These are phyloP conservation scores for Coemansia javaensis DNA, from an alignment of 192 early-diverging fungal genomes.

Conservation along the genomic window DNA sequence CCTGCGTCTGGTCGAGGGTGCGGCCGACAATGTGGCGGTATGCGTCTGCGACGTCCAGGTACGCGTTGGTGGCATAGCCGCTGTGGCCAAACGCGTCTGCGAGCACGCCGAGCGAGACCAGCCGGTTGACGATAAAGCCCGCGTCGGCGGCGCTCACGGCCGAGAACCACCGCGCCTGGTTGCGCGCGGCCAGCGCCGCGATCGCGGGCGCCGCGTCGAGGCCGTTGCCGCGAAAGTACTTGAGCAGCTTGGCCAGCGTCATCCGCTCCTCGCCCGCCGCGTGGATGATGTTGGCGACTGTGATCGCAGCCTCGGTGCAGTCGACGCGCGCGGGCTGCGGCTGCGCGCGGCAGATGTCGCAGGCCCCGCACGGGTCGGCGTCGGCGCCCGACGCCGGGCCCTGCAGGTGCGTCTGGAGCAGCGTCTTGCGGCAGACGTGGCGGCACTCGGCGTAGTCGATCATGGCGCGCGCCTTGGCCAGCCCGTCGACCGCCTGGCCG, in stretches of 20 bases:
- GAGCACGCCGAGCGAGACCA: constrained; percentile 52
- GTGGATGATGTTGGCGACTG: constrained; percentile 17
- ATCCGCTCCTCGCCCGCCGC: constrained; percentile 25
- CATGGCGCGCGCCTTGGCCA: constrained; percentile 58
- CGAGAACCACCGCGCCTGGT: constrained; percentile 6
- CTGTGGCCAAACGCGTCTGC: constrained; percentile 61
- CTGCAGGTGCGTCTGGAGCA: constrained; percentile 58
- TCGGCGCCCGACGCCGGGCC: constrained; percentile 1
- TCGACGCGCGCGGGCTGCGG: constrained; percentile 39
- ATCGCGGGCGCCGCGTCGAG: constrained; percentile 18
- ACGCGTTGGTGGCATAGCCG: constrained; percentile 58
- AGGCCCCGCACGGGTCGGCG: constrained; percentile 49
- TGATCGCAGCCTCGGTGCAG: constrained; percentile 35
- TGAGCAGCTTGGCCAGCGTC: constrained; percentile 28
- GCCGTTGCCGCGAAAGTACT: constrained; percentile 22
- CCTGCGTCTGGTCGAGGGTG: constrained; percentile 14
- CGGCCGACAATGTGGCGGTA: constrained; percentile 10
- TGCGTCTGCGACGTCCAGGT: constrained; percentile 26
- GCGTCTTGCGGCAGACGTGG: constrained; percentile 56
- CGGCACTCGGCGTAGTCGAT: constrained; percentile 61
- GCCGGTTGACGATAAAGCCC: constrained; percentile 56
- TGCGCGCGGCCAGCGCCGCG: constrained; percentile 25
- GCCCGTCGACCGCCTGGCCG: constrained; percentile 52
- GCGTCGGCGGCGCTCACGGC: constrained; percentile 31
- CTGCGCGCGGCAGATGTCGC: constrained; percentile 14